These are phyloP conservation scores for Elongisporangium prolatum DNA, from an alignment of 352 stramenopile genomes.

Conservation along the genomic window DNA sequence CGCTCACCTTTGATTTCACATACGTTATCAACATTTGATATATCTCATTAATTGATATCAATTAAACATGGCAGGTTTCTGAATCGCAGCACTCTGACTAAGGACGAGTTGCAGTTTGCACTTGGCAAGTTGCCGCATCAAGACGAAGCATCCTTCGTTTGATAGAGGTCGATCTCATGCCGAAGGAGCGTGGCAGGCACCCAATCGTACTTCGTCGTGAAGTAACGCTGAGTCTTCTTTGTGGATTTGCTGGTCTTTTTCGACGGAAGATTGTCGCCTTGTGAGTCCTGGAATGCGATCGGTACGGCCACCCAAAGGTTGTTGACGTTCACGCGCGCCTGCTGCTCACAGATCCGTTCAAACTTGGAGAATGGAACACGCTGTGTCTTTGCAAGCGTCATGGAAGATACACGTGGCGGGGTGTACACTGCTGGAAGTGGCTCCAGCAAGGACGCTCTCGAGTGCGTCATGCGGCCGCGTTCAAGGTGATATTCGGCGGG, in stretches of 20 bases:
- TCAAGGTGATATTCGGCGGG: slow-evolving; percentile 3
- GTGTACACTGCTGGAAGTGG: slow-evolving; percentile 27
- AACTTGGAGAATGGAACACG: slow-evolving; percentile 41
- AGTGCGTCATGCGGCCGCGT: slow-evolving; percentile 9
- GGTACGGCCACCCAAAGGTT: slow-evolving; percentile 67
- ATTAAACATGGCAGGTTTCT: background rate
- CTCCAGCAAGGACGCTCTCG: slow-evolving; percentile 19
- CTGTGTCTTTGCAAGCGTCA: slow-evolving; percentile 29
- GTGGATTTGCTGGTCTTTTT: slow-evolving; percentile 5
- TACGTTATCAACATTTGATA: background rate
- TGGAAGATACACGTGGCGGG: slow-evolving; percentile 21
- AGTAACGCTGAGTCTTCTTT: slow-evolving; percentile 14
- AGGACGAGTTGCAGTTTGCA: background rate
- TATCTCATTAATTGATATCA: background rate
- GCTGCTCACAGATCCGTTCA: slow-evolving; percentile 33
- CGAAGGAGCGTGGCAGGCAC: slow-evolving; percentile 41
- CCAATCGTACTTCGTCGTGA: slow-evolving; percentile 52
- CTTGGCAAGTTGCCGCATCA: background rate
- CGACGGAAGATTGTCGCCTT: slow-evolving; percentile 4
- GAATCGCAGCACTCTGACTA: background rate
- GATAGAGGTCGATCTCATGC: slow-evolving; percentile 14
- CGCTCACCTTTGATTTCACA: background rate
- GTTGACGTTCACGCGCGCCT: slow-evolving; percentile 40
- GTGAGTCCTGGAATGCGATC: slow-evolving; percentile 15
- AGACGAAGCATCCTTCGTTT: background rate